phyloP scores from a whole-genome alignment of 140 eudicot genomes.

The Senecio squalidus region DNA sequence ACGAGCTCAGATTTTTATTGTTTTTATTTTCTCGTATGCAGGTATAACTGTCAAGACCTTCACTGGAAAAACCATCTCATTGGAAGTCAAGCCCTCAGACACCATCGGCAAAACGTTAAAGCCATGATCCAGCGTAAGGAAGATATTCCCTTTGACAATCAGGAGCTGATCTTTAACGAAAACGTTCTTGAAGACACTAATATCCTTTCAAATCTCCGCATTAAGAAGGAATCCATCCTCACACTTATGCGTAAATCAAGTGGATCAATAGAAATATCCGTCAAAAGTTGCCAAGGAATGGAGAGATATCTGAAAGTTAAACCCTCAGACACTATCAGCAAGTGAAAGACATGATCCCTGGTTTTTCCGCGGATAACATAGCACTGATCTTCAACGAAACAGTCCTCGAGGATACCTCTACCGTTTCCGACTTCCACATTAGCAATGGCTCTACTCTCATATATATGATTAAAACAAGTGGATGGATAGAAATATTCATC shows the following conservation, averaged over 20 bases:
- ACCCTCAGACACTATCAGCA: background rate
- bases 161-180: background rate
- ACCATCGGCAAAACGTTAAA: background rate
- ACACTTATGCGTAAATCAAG: background rate
- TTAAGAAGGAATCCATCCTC: background rate
- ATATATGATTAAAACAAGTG: background rate
- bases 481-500: background rate
- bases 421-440: background rate
- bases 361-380: background rate
- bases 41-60: background rate
- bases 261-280: background rate
- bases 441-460: background rate
- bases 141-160: background rate
- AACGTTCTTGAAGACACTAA: background rate
- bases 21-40: background rate
- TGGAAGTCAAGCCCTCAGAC: background rate
- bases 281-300: background rate
- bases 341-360: background rate
- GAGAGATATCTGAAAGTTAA: background rate
- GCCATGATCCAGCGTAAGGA: background rate
- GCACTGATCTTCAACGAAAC: background rate
- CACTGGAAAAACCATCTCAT: background rate
- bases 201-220: background rate
- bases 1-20: no score
- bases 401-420: background rate